These are phyloP conservation scores for Amanita brunnescens DNA, from an alignment of 768 basidiomycete genomes.

Conservation along the genomic window DNA sequence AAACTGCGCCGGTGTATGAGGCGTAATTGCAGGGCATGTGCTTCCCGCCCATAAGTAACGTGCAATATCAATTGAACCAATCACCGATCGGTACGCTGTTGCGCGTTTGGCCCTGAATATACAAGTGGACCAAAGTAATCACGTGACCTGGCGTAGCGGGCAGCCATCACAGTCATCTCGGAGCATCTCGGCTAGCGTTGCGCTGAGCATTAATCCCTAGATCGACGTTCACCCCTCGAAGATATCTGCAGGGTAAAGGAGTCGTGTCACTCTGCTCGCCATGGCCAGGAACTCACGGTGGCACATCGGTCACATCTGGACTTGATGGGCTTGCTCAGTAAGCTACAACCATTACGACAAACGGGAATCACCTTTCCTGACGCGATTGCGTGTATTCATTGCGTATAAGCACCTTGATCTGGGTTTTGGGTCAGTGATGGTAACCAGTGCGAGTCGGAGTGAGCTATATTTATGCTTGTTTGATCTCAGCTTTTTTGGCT, in stretches of 20 bases:
- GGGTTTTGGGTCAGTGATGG: not conserved
- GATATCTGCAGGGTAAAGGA: not conserved
- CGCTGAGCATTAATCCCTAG: not conserved
- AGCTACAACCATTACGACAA: not conserved
- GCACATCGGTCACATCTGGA: not conserved
- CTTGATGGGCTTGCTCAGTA: not conserved
- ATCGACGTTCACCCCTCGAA: slow-evolving; percentile 3
- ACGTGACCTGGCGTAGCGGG: slow-evolving; percentile 2
- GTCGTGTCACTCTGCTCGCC: not conserved
- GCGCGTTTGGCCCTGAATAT: not conserved
- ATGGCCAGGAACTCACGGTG: not conserved
- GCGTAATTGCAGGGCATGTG: not conserved
- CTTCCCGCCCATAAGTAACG: slow-evolving; percentile 3
- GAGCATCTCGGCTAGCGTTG: slow-evolving; percentile 6
- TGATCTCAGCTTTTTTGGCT: not conserved
- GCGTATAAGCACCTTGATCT: not conserved
- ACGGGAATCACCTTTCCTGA: not conserved
- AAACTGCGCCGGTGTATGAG: not conserved
- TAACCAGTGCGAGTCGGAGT: not conserved
- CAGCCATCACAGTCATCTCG: slow-evolving; percentile 8
- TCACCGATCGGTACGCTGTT: not conserved
- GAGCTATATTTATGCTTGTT: slow-evolving; percentile 5
- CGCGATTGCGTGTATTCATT: not conserved
- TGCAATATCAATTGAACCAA: not conserved
- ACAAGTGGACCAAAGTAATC: not conserved